Conservation (phyloP, 2,329 filamentous ascomycete species). For the Dothistroma pini region DNA sequence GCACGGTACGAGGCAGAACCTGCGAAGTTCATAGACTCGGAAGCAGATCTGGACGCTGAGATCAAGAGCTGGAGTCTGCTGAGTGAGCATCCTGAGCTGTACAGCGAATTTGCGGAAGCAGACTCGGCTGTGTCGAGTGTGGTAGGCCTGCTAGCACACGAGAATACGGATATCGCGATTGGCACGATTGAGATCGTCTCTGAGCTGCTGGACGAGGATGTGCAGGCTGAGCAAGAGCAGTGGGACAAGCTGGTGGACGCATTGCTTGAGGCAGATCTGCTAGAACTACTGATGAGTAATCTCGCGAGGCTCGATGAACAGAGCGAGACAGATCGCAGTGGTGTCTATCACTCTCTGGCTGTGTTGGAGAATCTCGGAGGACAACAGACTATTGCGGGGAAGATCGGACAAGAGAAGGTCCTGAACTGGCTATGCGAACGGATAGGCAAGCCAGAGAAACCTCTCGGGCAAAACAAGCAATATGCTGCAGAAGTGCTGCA, state of each 20-base stretch:
- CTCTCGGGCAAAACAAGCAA: conserved; percentile 85
- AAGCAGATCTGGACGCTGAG: conserved; percentile 84
- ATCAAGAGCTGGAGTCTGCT: conserved; percentile 85
- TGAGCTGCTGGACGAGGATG: conserved; percentile 91
- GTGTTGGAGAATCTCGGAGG: conserved; percentile 85
- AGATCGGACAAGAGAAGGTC: conserved; percentile 67
- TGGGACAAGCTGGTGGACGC: conserved; percentile 72
- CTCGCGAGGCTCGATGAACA: conserved; percentile 74
- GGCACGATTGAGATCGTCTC: conserved; percentile 83
- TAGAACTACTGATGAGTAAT: conserved; percentile 72
- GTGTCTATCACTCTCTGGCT: conserved; percentile 78
- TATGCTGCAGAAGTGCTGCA: conserved; percentile 90
- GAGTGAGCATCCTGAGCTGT: conserved; percentile 80
- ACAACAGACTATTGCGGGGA: conserved; percentile 63
- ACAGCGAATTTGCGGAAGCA: conserved; percentile 72
- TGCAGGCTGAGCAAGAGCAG: conserved; percentile 72
- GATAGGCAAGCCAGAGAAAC: conserved; percentile 64
- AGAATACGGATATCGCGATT: conserved; percentile 96
- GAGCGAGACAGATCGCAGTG: conserved; percentile 68
- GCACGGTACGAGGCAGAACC: conserved; percentile 80
- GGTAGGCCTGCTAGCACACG: conserved; percentile 80
- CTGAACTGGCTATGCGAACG: conserved; percentile 74
- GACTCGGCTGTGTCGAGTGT: conserved; percentile 66
- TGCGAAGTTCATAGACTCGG: conserved; percentile 74
- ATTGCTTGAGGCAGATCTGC: conserved; percentile 61